Evolutionary conservation across 805 yeast genomes (phyloP).

Genomic region (Lachancea sp.): DNA sequence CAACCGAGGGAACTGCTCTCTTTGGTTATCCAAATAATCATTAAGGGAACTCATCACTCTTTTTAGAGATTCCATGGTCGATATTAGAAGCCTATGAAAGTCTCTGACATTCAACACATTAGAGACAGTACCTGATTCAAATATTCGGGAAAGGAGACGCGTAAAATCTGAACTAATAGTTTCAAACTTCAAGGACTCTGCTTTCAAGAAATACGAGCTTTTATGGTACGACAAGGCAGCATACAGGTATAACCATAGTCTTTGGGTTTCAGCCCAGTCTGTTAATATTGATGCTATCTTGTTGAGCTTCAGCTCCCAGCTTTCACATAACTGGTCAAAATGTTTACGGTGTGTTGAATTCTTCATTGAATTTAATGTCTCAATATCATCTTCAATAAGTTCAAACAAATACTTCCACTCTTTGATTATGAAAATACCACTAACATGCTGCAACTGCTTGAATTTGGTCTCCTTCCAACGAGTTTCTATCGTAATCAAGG

Average conservation of each 20-base stretch:
- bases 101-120: conserved; percentile 51
- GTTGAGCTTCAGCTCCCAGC: conserved; percentile 53
- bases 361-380: conserved; percentile 60
- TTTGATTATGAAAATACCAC: conserved; percentile 49
- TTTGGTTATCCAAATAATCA: conserved; percentile 73
- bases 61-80: conserved; percentile 48
- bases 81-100: conserved; percentile 40
- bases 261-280: conserved; percentile 76
- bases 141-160: conserved; percentile 43
- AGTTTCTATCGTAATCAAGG: conserved; percentile 42
- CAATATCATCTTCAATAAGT: conserved; percentile 52
- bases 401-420: conserved; percentile 64
- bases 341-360: conserved; percentile 53
- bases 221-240: conserved; percentile 63
- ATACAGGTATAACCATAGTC: conserved; percentile 80
- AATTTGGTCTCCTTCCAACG: conserved; percentile 53
- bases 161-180: conserved; percentile 57
- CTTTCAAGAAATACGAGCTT: conserved; percentile 61
- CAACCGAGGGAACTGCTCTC: conserved; percentile 72
- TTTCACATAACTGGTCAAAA: conserved; percentile 52
- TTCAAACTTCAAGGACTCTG: conserved; percentile 61
- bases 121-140: conserved; percentile 44
- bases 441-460: conserved; percentile 47
- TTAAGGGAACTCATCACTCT: conserved; percentile 59
- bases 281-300: conserved; percentile 48